These are phyloP conservation scores for Tolypocladium album DNA, from an alignment of 2,329 filamentous ascomycete species.

Conservation along the genomic window DNA sequence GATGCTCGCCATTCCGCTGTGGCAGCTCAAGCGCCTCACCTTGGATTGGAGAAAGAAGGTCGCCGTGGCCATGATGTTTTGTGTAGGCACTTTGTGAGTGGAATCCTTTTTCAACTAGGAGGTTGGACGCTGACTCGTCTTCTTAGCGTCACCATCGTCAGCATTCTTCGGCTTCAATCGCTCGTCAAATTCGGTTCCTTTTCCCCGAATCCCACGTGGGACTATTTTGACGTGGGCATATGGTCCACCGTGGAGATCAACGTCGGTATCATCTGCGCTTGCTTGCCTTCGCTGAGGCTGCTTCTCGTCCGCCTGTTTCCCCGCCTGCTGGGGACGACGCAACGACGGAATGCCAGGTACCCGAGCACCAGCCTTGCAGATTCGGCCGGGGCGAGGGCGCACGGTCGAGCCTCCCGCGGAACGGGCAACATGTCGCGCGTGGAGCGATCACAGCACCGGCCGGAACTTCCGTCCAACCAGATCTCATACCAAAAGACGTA, in stretches of 20 bases:
- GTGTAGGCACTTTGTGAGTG: conserved; percentile 32
- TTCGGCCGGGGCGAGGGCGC: conserved; percentile 3
- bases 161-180: conserved; percentile 23
- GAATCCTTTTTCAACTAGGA: neutral
- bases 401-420: conserved; percentile 7
- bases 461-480: conserved; percentile 11
- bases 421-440: conserved; percentile 12
- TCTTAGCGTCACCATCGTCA: conserved; percentile 25
- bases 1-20: conserved; percentile 40
- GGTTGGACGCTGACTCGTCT: neutral
- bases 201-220: conserved; percentile 23
- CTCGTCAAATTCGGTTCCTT: conserved; percentile 18
- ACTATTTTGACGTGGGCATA: conserved; percentile 17
- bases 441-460: conserved; percentile 8
- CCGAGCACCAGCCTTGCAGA: conserved; percentile 6
- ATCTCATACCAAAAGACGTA: conserved; percentile 24
- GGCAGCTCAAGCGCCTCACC: conserved; percentile 28
- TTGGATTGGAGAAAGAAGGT: conserved; percentile 37
- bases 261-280: conserved; percentile 27
- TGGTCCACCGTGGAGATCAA: conserved; percentile 29
- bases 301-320: conserved; percentile 28
- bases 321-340: conserved; percentile 16
- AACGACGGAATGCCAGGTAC: conserved; percentile 17
- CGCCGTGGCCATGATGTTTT: conserved; percentile 39
- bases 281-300: conserved; percentile 24